A percentile compares a stretch with the other conserved stretches of the same genome.
phyloP scores from a whole-genome alignment of 169 alveolate species.

The Plasmodium sp. region DNA sequence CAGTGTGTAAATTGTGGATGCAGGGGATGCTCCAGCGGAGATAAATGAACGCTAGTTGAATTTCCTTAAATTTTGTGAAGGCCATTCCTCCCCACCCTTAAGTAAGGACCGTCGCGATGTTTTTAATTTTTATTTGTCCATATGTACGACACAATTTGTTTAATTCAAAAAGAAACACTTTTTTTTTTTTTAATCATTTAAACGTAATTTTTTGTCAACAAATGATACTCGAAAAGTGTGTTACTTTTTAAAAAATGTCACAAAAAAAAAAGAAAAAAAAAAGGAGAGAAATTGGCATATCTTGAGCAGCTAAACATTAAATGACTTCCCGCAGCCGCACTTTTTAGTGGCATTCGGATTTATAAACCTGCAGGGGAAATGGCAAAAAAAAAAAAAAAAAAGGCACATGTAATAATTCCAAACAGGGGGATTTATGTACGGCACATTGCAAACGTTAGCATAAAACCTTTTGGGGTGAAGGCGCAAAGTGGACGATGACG shows the following conservation, averaged over 20 bases:
- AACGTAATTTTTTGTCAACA: conserved; percentile 14
- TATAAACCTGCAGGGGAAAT: conserved; percentile 57
- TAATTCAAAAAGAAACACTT: not conserved
- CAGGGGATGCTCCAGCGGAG: conserved; percentile 97
- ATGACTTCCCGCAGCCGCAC: conserved; percentile 75
- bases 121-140: not conserved
- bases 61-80: not conserved
- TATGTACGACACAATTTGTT: not conserved
- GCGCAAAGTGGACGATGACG: not conserved
- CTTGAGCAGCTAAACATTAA: conserved; percentile 22
- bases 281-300: not conserved
- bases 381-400: conserved; percentile 5
- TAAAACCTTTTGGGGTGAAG: not conserved
- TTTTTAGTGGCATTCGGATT: conserved; percentile 76
- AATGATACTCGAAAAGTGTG: not conserved
- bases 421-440: not conserved
- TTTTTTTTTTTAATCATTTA: conserved; percentile 26
- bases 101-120: not conserved
- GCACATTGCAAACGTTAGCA: not conserved
- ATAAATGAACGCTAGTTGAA: conserved; percentile 20
- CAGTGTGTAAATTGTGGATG: conserved; percentile 99
- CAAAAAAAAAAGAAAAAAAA: conserved; percentile 14
- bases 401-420: not conserved
- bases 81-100: not conserved
- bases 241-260: conserved; percentile 1